Evolutionary conservation across 176 grass and related monocot genomes (phyloP), one percentile per base, ranked within the genome.

Genomic region (Aegilops longissima): DNA sequence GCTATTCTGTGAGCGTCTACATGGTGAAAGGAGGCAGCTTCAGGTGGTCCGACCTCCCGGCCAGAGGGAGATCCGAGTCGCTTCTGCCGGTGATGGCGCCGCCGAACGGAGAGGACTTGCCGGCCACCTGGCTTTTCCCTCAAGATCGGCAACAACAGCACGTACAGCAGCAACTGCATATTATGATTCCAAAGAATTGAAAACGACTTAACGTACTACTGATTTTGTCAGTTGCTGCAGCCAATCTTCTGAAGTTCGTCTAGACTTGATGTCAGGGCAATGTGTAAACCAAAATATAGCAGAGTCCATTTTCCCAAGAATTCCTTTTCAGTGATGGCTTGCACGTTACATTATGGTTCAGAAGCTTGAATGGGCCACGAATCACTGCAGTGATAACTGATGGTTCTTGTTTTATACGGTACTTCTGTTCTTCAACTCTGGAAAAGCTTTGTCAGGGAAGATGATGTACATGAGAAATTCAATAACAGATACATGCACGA

Each of bases 201-300:
- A 45, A 45, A 45, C 44, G 44, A 45, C 44, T 45, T 45, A 45
- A 45, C 44, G 44, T 45, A 12, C 44, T 45, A 45, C 11, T 93
- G 54, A 95, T 95, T 84, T 98, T 98, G 73, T 98, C 80, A 33
- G 93, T 85, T 30, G 93, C 86, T 66, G 84, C 71, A 83, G 92
- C 86, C 91, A 44, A 44, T 87, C 82, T 95, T 95, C 77, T 92
- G 90, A 9, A 95, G 87, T 75, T 95, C 91, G 87, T 98, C 95
- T 34, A 90, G 93, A 77, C 91, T 45, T 93, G 79, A 95, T 93
- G 83, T 93, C 95, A 62, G 93, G 91, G 77, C 91, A 95, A 80
- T 98, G 83, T 45, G 11, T 45, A 45, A 97, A 4, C 95, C 95
- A 75, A 95, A 97, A 75, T 95, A 93, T 36, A 97, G 74, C 81